Conservation (phyloP, 352 stramenopile genomes). For the Globisporangium alternatum region DNA sequence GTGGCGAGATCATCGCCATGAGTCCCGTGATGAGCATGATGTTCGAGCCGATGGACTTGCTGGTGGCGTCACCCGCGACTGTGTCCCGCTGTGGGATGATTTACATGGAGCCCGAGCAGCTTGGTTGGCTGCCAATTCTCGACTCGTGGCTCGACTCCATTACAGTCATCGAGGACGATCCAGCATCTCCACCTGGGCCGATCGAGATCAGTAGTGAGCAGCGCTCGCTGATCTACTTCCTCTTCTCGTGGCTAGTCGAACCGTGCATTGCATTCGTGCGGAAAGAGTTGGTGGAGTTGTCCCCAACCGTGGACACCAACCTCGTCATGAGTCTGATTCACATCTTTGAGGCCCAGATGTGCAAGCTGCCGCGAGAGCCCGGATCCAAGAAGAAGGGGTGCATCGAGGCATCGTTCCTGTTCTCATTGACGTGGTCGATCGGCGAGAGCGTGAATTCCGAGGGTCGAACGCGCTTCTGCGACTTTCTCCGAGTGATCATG, state of each 20-base stretch:
- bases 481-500: conserved; percentile 79
- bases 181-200: conserved; percentile 27
- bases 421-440: conserved; percentile 90
- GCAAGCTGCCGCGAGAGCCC: conserved; percentile 68
- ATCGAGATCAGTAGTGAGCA: conserved; percentile 82
- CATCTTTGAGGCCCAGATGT: conserved; percentile 78
- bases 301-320: conserved; percentile 89
- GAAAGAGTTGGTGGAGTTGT: conserved; percentile 84
- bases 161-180: conserved; percentile 28
- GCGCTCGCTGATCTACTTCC: conserved; percentile 57
- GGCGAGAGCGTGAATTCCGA: conserved; percentile 78
- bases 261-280: conserved; percentile 87
- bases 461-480: conserved; percentile 66
- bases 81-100: conserved; percentile 94
- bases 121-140: conserved; percentile 87
- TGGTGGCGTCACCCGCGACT: conserved; percentile 91
- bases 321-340: conserved; percentile 87
- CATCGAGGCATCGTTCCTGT: conserved; percentile 88
- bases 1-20: conserved; percentile 95
- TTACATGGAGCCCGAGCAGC: conserved; percentile 92
- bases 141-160: conserved; percentile 89
- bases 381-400: conserved; percentile 57
- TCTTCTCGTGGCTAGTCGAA: conserved; percentile 89
- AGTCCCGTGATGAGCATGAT: conserved; percentile 95
- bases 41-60: conserved; percentile 94